A percentile compares a stretch with the other conserved stretches of the same genome.
Evolutionary conservation across 2,329 filamentous ascomycete species (phyloP).

Genomic region (Scedosporium boydii): DNA sequence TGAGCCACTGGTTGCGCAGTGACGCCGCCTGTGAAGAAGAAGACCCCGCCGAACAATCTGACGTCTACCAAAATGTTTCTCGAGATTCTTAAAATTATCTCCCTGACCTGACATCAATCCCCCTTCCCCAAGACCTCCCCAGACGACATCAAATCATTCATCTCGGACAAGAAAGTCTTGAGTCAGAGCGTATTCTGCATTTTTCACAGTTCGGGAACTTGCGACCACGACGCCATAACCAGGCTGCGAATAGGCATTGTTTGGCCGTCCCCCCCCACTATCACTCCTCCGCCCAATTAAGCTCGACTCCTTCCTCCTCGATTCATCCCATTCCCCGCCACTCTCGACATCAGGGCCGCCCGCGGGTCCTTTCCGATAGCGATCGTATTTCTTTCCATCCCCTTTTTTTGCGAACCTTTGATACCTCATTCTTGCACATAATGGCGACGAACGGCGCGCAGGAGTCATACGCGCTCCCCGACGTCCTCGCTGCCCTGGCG

Average conservation of each 20-base stretch:
- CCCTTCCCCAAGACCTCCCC: not conserved
- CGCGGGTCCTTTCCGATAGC: not conserved
- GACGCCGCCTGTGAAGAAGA: not conserved
- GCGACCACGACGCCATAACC: not conserved
- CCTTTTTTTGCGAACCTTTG: not conserved
- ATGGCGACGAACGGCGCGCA: constrained; percentile 61
- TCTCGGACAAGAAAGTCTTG: not conserved
- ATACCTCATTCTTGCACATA: constrained; percentile 11
- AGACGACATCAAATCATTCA: not conserved
- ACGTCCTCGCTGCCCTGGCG: constrained; percentile 75
- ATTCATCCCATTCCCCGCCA: not conserved
- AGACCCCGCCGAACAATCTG: not conserved
- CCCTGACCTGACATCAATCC: not conserved
- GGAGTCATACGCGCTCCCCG: constrained; percentile 64
- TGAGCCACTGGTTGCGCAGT: not conserved
- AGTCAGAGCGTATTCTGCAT: not conserved
- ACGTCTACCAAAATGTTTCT: not conserved
- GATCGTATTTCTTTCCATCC: not conserved
- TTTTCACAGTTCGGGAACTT: not conserved
- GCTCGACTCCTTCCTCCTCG: not conserved
- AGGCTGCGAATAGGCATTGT: not conserved
- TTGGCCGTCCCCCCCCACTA: not conserved
- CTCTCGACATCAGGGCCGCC: not conserved
- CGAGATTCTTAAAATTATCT: not conserved
- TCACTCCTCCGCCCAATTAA: not conserved